phyloP scores from a whole-genome alignment of 192 early-diverging fungal genomes.

The Coemansia sp. region DNA sequence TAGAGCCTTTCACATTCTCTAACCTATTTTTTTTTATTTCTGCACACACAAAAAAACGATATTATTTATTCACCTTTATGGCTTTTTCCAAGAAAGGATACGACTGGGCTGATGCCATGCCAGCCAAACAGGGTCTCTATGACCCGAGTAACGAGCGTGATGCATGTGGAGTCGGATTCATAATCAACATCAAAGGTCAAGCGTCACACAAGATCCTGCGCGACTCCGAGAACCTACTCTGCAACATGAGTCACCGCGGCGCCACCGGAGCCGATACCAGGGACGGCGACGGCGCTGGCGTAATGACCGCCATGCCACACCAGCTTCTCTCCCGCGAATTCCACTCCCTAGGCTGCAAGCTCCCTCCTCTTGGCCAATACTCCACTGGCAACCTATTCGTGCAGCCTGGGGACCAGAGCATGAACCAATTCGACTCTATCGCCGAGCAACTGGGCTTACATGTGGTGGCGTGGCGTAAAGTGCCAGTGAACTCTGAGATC shows the following conservation, averaged over 20 bases:
- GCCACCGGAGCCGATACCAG: conserved; percentile 91
- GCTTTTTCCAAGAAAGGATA: conserved; percentile 18
- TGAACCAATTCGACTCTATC: conserved; percentile 77
- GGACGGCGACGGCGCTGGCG: conserved; percentile 98
- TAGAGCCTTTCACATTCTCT: background rate
- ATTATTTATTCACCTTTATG: background rate
- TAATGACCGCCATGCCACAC: conserved; percentile 96
- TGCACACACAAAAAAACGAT: background rate
- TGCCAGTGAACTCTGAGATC: conserved; percentile 84
- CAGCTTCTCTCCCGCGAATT: conserved; percentile 76
- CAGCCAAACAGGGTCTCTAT: conserved; percentile 85
- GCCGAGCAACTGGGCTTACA: conserved; percentile 74
- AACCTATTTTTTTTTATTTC: background rate
- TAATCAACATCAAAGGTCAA: conserved; percentile 90
- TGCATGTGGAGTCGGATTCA: conserved; percentile 97
- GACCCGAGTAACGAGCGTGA: conserved; percentile 90
- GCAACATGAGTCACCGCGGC: conserved; percentile 99
- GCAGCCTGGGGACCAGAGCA: conserved; percentile 73
- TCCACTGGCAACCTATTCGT: conserved; percentile 98
- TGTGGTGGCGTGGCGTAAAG: conserved; percentile 88
- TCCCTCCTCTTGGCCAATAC: conserved; percentile 83
- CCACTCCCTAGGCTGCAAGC: conserved; percentile 61
- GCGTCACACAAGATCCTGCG: conserved; percentile 84
- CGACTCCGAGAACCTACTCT: conserved; percentile 89
- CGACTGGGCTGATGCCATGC: conserved; percentile 84